Evolutionary conservation across 768 basidiomycete species (phyloP).

Genomic region (Obba rivulosa): DNA sequence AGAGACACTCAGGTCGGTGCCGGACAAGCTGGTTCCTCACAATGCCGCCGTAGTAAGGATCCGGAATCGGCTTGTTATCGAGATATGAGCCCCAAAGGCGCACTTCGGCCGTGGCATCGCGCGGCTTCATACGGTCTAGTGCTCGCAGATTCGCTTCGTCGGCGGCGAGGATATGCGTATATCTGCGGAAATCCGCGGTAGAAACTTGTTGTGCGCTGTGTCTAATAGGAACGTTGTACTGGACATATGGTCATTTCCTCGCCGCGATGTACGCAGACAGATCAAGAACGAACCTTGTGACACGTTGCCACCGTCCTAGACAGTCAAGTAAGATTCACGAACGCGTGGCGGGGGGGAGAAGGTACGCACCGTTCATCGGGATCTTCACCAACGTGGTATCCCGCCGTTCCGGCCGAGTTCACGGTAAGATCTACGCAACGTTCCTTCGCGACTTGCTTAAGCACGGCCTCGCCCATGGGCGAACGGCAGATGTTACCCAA

Average conservation of each 20-base stretch:
- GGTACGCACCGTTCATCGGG: conserved; percentile 71
- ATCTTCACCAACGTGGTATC: conserved; percentile 78
- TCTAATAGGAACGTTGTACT: conserved; percentile 71
- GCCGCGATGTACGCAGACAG: not conserved
- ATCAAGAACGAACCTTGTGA: conserved; percentile 44
- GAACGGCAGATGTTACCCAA: conserved; percentile 86
- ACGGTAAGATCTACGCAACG: conserved; percentile 64
- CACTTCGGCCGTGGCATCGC: conserved; percentile 54
- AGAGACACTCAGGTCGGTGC: not conserved
- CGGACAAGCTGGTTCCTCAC: conserved; percentile 31
- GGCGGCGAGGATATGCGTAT: conserved; percentile 83
- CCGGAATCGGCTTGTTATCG: conserved; percentile 65
- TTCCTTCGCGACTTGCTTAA: conserved; percentile 59
- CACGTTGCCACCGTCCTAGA: conserved; percentile 66
- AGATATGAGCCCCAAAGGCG: conserved; percentile 79
- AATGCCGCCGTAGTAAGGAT: conserved; percentile 79
- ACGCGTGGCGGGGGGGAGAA: not conserved
- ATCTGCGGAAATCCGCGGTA: conserved; percentile 61
- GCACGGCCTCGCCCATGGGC: conserved; percentile 89
- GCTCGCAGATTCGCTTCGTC: conserved; percentile 71
- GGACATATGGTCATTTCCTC: conserved; percentile 5
- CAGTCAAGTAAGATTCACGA: not conserved
- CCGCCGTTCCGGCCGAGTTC: conserved; percentile 82
- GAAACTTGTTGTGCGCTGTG: conserved; percentile 63
- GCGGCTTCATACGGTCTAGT: conserved; percentile 45